A percentile compares a stretch with the other conserved stretches of the same genome.
Evolutionary conservation across 306 rosid genomes (phyloP).

Genomic region (Castanea mollissima): DNA sequence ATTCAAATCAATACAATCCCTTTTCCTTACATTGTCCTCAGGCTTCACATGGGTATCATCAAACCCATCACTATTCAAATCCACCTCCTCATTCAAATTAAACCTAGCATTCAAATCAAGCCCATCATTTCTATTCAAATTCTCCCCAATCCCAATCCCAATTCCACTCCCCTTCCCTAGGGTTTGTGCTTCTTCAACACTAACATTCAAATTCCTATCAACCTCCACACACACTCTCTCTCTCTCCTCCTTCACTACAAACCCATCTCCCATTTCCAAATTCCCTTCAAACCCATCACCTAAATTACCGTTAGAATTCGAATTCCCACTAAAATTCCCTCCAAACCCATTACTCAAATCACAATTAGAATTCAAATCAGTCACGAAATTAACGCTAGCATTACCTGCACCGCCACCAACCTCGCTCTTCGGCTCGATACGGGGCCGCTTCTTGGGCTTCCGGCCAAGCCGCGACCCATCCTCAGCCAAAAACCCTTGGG

Average conservation of each 20-base stretch:
- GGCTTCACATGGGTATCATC: constrained; percentile 11
- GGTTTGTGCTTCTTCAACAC: constrained; percentile 20
- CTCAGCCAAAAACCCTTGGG: not conserved
- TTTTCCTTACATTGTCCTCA: constrained; percentile 30
- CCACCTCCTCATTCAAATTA: constrained; percentile 48
- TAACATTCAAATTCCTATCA: constrained; percentile 30
- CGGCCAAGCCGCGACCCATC: constrained; percentile 44
- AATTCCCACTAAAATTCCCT: constrained; percentile 36
- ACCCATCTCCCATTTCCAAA: constrained; percentile 26
- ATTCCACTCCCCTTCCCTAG: constrained; percentile 19
- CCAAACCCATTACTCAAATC: constrained; percentile 23
- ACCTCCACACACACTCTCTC: not conserved
- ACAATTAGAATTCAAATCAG: constrained; percentile 10
- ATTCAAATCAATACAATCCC: constrained; percentile 76
- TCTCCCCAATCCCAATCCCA: constrained; percentile 24
- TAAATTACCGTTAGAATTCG: constrained; percentile 20
- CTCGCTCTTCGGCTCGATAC: constrained; percentile 29
- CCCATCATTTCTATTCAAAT: constrained; percentile 39
- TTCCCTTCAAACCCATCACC: constrained; percentile 28
- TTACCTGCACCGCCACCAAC: constrained; percentile 44
- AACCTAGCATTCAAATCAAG: constrained; percentile 76
- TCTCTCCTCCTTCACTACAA: constrained; percentile 32
- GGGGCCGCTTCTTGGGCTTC: constrained; percentile 71
- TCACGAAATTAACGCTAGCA: constrained; percentile 32
- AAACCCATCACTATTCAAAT: constrained; percentile 41